A percentile compares a stretch with the other conserved stretches of the same genome.
Evolutionary conservation across 2,329 filamentous ascomycete species (phyloP).

Genomic region (Pseudocercospora musae): DNA sequence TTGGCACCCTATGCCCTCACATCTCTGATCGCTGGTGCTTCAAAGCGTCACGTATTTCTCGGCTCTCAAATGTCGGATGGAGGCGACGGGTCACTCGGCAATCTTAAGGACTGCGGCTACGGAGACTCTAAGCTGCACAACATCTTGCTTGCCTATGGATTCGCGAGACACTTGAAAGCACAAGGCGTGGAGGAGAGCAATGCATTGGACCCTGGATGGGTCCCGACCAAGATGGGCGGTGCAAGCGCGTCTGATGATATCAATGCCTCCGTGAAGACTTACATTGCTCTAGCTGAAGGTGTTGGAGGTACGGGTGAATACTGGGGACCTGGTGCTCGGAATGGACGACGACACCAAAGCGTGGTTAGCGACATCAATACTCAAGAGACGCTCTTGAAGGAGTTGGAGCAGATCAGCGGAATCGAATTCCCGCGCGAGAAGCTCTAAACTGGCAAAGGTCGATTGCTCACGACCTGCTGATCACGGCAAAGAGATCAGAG

Average conservation of each 20-base stretch:
- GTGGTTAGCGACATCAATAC: conserved; percentile 1
- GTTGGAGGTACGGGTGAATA: conserved; percentile 6
- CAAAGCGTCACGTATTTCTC: conserved; percentile 8
- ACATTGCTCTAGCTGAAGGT: conserved; percentile 11
- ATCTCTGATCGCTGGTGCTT: neutral
- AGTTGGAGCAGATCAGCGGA: conserved; percentile 7
- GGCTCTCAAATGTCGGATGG: conserved; percentile 8
- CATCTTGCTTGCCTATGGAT: conserved; percentile 8
- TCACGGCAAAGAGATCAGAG: neutral
- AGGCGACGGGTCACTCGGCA: conserved; percentile 1
- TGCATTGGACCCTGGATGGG: conserved; percentile 10
- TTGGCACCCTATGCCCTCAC: conserved; percentile 11
- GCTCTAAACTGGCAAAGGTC: neutral
- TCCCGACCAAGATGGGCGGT: conserved; percentile 13
- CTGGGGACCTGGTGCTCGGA: conserved; percentile 6
- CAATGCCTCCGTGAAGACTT: conserved; percentile 9
- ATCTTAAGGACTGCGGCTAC: conserved; percentile 7
- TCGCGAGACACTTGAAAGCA: neutral
- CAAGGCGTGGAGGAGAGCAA: conserved; percentile 11
- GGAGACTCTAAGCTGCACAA: conserved; percentile 11
- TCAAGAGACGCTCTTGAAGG: conserved; percentile 7
- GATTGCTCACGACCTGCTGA: neutral
- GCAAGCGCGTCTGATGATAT: conserved; percentile 5
- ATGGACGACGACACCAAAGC: conserved; percentile 1
- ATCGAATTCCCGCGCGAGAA: neutral